A percentile compares a stretch with the other conserved stretches of the same genome.
Evolutionary conservation across 1,284 basidiomycete genomes (phyloP).

Genomic region (Trichosporon sp.): DNA sequence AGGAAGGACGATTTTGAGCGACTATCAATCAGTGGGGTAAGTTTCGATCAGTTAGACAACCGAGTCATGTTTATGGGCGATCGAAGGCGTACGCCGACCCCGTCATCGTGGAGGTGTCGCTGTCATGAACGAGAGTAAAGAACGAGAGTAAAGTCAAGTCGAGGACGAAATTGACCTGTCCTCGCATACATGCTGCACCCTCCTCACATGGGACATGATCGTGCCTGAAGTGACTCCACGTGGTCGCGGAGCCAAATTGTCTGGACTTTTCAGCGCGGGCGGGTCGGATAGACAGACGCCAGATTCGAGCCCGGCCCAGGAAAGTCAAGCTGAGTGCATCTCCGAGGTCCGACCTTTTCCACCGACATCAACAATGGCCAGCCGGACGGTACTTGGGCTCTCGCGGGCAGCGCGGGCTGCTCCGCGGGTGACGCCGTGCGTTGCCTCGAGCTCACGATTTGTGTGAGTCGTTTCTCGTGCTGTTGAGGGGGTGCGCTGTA

Average conservation of each 20-base stretch:
- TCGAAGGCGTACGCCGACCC: too few species aligned
- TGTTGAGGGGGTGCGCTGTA: too few species aligned
- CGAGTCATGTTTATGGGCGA: too few species aligned
- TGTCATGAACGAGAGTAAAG: too few species aligned
- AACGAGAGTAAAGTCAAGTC: too few species aligned
- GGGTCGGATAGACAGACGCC: background rate
- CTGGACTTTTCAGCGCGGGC: background rate
- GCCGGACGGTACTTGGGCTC: background rate
- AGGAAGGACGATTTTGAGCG: too few species aligned
- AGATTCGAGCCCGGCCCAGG: background rate
- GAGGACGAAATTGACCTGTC: too few species aligned
- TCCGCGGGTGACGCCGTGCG: background rate
- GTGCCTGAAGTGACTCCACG: background rate
- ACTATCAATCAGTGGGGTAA: too few species aligned
- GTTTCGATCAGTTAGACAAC: too few species aligned
- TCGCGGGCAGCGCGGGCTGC: background rate
- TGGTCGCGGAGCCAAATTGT: background rate
- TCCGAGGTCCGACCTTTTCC: constrained; percentile 3
- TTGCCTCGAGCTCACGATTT: background rate
- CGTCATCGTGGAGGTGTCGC: too few species aligned
- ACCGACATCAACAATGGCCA: background rate
- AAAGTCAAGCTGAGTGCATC: background rate
- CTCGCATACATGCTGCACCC: too few species aligned
- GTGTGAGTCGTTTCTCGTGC: background rate
- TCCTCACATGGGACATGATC: too few species aligned